A percentile compares a stretch with the other conserved stretches of the same genome.
Evolutionary conservation across 1,284 basidiomycete genomes (phyloP).

Genomic region (Rhodotorula sp.): DNA sequence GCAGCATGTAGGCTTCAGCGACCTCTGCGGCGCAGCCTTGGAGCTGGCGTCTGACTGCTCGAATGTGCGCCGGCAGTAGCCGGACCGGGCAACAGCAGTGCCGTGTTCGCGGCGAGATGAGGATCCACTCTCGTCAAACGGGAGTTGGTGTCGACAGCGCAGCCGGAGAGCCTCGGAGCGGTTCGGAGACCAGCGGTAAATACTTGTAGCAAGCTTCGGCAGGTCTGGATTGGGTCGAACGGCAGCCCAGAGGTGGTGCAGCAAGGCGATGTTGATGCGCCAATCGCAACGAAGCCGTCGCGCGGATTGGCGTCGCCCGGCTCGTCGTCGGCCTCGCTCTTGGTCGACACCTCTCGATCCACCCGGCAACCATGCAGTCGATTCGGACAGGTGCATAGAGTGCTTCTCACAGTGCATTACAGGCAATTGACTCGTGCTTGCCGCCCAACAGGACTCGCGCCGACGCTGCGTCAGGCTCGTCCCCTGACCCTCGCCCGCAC

Average conservation of each 20-base stretch:
- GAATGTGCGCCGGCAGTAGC: too few species aligned
- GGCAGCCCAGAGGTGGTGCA: neutral
- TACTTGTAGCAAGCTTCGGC: too few species aligned
- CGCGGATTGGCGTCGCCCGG: neutral
- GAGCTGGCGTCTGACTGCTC: too few species aligned
- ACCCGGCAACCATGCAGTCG: constrained; percentile 22
- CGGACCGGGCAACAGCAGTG: too few species aligned
- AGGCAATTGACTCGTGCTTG: neutral
- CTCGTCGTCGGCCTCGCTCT: neutral
- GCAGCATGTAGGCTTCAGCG: too few species aligned
- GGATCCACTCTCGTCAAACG: too few species aligned
- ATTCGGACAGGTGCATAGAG: constrained; percentile 14
- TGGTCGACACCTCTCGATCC: neutral
- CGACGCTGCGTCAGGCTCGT: constrained; percentile 24
- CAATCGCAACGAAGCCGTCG: neutral
- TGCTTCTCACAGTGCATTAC: too few species aligned
- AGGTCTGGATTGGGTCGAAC: too few species aligned
- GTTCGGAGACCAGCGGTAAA: too few species aligned
- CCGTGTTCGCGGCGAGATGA: too few species aligned
- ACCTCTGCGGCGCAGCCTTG: too few species aligned
- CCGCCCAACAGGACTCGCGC: constrained; percentile 14
- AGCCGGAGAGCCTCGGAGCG: neutral
- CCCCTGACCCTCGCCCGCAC: constrained; percentile 15
- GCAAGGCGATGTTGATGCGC: neutral
- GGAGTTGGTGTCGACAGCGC: neutral